These are phyloP conservation scores for Fusarium praegraminearum DNA, from an alignment of 2,329 filamentous ascomycete species.

Conservation along the genomic window DNA sequence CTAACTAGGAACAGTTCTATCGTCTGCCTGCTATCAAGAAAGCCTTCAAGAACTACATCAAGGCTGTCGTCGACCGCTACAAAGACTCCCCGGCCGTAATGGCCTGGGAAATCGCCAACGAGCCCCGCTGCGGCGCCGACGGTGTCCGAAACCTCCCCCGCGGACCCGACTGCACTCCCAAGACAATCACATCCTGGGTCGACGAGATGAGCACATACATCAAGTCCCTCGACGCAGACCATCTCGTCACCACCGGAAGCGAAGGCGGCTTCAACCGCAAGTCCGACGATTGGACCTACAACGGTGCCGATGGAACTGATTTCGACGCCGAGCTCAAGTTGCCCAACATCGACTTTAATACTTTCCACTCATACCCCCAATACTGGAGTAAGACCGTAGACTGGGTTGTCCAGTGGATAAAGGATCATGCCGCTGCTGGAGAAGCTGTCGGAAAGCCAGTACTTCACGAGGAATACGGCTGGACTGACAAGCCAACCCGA, in stretches of 20 bases:
- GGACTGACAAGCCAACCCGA: conserved; percentile 57
- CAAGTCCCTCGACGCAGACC: conserved; percentile 63
- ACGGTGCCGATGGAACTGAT: conserved; percentile 63
- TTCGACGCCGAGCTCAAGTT: conserved; percentile 62
- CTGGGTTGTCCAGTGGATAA: conserved; percentile 67
- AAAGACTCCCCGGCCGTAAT: conserved; percentile 69
- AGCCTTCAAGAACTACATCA: conserved; percentile 69
- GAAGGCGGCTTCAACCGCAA: conserved; percentile 68
- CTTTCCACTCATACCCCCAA: conserved; percentile 68
- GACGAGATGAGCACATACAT: conserved; percentile 67
- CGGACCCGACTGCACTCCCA: conserved; percentile 56
- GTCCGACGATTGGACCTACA: conserved; percentile 60
- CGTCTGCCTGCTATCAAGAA: conserved; percentile 62
- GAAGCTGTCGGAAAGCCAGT: conserved; percentile 61
- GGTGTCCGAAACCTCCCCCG: conserved; percentile 59
- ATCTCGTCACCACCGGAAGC: conserved; percentile 67
- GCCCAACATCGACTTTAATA: conserved; percentile 64
- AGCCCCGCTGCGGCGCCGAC: conserved; percentile 64
- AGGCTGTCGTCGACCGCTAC: conserved; percentile 69
- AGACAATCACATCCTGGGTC: conserved; percentile 61
- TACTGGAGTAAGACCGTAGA: conserved; percentile 65
- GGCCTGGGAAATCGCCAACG: conserved; percentile 76
- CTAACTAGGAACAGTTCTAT: conserved; percentile 57
- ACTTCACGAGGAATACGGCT: conserved; percentile 55
- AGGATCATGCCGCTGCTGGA: conserved; percentile 61